A percentile compares a stretch with the other conserved stretches of the same genome.
phyloP scores from a whole-genome alignment of 495 filamentous ascomycete genomes.

The Aspergillus conjunctus region DNA sequence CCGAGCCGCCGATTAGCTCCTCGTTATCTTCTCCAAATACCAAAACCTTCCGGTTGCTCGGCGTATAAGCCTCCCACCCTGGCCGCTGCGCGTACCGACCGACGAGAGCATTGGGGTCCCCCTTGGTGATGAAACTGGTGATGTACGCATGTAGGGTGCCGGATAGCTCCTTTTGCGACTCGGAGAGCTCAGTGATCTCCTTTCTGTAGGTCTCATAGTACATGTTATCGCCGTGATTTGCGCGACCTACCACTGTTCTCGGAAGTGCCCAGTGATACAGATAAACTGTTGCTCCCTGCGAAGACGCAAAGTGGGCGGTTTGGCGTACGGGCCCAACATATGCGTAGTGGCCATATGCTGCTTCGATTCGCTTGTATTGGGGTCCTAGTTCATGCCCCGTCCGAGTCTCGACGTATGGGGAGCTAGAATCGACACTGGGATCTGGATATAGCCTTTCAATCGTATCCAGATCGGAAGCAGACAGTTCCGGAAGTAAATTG shows the following conservation, averaged over 20 bases:
- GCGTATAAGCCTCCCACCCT: constrained; percentile 31
- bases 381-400: constrained; percentile 40
- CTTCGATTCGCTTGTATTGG: constrained; percentile 62
- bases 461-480: constrained; percentile 44
- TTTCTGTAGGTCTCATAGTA: constrained; percentile 57
- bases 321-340: constrained; percentile 68
- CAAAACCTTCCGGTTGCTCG: constrained; percentile 33
- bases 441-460: constrained; percentile 62
- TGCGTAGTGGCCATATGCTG: constrained; percentile 66
- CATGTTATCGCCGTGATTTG: constrained; percentile 64
- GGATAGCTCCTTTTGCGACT: constrained; percentile 50
- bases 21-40: constrained; percentile 66
- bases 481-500: constrained; percentile 51
- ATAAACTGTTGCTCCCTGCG: constrained; percentile 45
- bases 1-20: constrained; percentile 49
- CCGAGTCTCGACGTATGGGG: constrained; percentile 42
- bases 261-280: constrained; percentile 62
- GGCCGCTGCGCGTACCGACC: constrained; percentile 37
- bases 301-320: constrained; percentile 54
- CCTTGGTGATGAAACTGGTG: constrained; percentile 56
- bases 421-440: constrained; percentile 38
- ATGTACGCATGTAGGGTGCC: constrained; percentile 58
- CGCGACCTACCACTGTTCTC: constrained; percentile 46
- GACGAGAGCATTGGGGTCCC: constrained; percentile 49
- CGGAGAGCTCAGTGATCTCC: constrained; percentile 38